Evolutionary conservation across 495 filamentous ascomycete genomes (phyloP).

Genomic region (Massariosphaeria phaeospora): DNA sequence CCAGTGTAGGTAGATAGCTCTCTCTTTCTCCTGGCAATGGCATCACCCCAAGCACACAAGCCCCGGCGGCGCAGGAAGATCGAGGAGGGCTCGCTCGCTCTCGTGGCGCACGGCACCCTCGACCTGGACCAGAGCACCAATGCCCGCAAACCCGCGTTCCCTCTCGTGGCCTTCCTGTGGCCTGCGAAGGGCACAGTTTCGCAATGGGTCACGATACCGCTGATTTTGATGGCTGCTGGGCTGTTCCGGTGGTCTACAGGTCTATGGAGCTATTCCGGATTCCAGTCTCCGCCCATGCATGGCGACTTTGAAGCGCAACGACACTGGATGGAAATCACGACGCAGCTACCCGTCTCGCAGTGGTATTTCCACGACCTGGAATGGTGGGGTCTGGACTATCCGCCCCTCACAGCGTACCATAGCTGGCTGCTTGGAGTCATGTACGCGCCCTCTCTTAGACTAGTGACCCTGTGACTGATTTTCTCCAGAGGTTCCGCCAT

Average conservation of each 20-base stretch:
- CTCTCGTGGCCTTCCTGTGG: constrained; percentile 87
- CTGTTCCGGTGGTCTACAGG: constrained; percentile 90
- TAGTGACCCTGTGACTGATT: constrained; percentile 24
- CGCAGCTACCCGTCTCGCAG: constrained; percentile 77
- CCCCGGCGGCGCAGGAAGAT: constrained; percentile 57
- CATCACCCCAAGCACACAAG: constrained; percentile 45
- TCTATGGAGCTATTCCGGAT: constrained; percentile 91
- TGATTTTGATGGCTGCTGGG: constrained; percentile 83
- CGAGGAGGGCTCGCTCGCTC: constrained; percentile 43
- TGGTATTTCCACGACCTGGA: constrained; percentile 97
- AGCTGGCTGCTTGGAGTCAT: constrained; percentile 90
- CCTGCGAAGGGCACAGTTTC: constrained; percentile 75
- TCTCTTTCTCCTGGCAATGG: too few relatives aligned
- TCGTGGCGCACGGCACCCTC: constrained; percentile 49
- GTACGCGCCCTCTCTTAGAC: constrained; percentile 40
- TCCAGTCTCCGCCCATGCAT: constrained; percentile 78
- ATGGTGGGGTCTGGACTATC: constrained; percentile 98
- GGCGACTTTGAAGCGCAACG: constrained; percentile 96
- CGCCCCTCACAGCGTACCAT: constrained; percentile 94
- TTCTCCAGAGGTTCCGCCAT: constrained; percentile 61
- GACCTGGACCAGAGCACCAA: constrained; percentile 44
- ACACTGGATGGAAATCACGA: constrained; percentile 98
- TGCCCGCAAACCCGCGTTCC: constrained; percentile 61
- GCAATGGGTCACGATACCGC: constrained; percentile 86
- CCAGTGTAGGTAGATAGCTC: too few relatives aligned